Conservation (phyloP, 805 yeast species). For the Candida andamanensis region DNA sequence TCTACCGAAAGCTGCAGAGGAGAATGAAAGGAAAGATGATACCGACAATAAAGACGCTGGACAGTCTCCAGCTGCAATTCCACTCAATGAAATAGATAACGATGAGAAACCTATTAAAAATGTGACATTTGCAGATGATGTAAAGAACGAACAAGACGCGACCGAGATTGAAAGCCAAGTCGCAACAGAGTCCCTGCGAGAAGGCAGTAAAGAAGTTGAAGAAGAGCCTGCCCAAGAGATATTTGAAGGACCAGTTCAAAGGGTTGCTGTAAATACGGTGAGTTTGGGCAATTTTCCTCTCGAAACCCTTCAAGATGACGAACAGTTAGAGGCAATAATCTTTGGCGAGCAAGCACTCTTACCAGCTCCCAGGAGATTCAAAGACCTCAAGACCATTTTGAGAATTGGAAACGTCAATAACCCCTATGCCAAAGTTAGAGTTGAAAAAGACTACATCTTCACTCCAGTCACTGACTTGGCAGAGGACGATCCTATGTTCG, state of each 20-base stretch:
- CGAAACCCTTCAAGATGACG: constrained; percentile 13
- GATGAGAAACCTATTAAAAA: constrained; percentile 7
- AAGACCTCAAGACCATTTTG: constrained; percentile 48
- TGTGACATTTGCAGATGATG: constrained; percentile 11
- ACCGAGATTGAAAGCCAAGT: constrained; percentile 1
- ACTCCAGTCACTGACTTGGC: constrained; percentile 28
- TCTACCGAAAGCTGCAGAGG: background rate
- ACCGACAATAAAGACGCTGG: background rate
- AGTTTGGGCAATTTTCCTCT: constrained; percentile 47
- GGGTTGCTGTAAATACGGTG: constrained; percentile 50
- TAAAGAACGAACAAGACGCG: constrained; percentile 3
- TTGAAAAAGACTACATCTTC: constrained; percentile 30
- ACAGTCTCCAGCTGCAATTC: constrained; percentile 1
- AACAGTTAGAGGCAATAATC: constrained; percentile 31
- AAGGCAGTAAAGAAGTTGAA: constrained; percentile 2
- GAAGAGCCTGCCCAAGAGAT: constrained; percentile 15
- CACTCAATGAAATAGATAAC: background rate
- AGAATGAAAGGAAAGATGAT: constrained; percentile 1
- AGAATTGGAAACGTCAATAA: constrained; percentile 36
- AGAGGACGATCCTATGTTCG: constrained; percentile 36
- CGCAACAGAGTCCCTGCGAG: background rate
- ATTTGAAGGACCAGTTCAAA: constrained; percentile 67
- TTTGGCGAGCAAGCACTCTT: constrained; percentile 57
- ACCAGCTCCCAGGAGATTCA: constrained; percentile 49
- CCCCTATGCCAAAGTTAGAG: constrained; percentile 30